phyloP scores from a whole-genome alignment of 1,284 basidiomycete genomes.

The Cryptococcus sp. region DNA sequence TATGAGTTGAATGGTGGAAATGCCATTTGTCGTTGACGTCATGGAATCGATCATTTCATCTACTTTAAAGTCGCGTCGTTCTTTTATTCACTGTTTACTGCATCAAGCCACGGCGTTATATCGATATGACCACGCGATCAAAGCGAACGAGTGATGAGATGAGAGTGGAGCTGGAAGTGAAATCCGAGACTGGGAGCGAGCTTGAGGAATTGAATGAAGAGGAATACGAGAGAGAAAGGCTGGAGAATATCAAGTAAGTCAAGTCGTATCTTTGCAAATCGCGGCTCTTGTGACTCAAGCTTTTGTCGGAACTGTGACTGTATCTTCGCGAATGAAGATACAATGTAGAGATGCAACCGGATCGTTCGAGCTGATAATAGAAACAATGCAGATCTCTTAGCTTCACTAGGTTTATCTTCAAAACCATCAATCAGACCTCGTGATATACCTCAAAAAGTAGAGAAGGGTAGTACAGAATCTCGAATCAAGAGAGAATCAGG shows the following conservation, averaged over 20 bases:
- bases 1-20: background rate
- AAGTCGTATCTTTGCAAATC: background rate
- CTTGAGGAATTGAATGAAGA: slow-evolving; percentile 9
- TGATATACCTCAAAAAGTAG: background rate
- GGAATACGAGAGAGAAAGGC: slow-evolving; percentile 39
- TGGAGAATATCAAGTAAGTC: slow-evolving; percentile 45
- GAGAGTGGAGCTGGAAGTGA: background rate
- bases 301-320: too few species aligned
- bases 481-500: slow-evolving; percentile 7
- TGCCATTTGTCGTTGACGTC: background rate
- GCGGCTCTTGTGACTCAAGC: slow-evolving; percentile 2
- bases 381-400: slow-evolving; percentile 25
- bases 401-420: slow-evolving; percentile 24
- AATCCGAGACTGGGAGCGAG: background rate
- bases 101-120: too few species aligned
- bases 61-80: background rate
- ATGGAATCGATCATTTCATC: background rate
- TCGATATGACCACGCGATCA: too few species aligned
- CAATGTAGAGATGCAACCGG: too few species aligned
- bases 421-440: slow-evolving; percentile 6
- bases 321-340: too few species aligned
- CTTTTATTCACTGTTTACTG: background rate
- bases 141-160: background rate
- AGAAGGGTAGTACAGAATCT: slow-evolving; percentile 8
- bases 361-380: slow-evolving; percentile 9